These are phyloP conservation scores for Dacryopinax primogenitus DNA, from an alignment of 768 basidiomycete species.

Conservation along the genomic window DNA sequence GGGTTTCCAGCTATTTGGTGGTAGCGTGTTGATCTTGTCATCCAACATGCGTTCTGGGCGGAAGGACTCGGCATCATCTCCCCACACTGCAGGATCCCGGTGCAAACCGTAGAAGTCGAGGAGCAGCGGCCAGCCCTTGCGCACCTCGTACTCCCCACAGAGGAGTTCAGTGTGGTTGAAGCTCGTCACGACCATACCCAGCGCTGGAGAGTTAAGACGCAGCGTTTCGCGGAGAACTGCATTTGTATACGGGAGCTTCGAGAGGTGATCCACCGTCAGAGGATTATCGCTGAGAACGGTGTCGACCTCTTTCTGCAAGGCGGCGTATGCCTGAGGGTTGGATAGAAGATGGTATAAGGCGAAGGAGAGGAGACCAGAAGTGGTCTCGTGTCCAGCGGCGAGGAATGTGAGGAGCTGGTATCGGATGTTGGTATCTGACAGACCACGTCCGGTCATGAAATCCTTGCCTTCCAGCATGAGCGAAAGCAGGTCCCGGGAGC, in stretches of 20 bases:
- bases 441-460: constrained; percentile 32
- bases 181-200: constrained; percentile 27
- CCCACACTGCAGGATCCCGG: constrained; percentile 36
- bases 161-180: constrained; percentile 31
- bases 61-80: constrained; percentile 36
- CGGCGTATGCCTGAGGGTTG: constrained; percentile 33
- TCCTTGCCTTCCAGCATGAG: constrained; percentile 38
- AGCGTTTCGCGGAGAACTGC: constrained; percentile 30
- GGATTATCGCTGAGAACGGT: constrained; percentile 30
- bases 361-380: constrained; percentile 33
- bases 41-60: constrained; percentile 39
- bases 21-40: constrained; percentile 38
- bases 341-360: constrained; percentile 35
- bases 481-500: constrained; percentile 34
- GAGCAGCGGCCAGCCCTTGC: constrained; percentile 24
- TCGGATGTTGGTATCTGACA: constrained; percentile 34
- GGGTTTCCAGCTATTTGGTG: constrained; percentile 36
- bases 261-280: constrained; percentile 31
- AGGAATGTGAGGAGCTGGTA: constrained; percentile 40
- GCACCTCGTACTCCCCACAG: constrained; percentile 34
- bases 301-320: constrained; percentile 39
- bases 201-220: constrained; percentile 32
- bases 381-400: constrained; percentile 37
- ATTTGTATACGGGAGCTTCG: constrained; percentile 34
- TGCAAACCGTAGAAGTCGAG: constrained; percentile 28